Evolutionary conservation across 805 yeast species (phyloP), one percentile per base, ranked within the genome.

Genomic region (Yamadazyma paraphyllophila): DNA sequence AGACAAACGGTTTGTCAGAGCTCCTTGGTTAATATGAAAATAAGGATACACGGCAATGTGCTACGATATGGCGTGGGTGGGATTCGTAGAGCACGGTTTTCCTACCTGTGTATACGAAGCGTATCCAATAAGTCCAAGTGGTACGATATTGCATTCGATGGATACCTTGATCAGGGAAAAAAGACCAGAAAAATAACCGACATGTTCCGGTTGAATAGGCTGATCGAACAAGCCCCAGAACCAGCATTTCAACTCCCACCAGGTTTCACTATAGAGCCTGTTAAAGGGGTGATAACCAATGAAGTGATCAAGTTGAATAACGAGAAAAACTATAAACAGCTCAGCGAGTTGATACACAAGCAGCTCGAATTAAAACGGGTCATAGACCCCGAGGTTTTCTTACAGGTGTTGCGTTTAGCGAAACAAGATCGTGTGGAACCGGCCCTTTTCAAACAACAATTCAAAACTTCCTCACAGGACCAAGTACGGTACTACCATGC

Each of bases 101-200:
- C 30, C 20, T 16, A 9, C 26, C 34, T 39, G 35, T 27, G 20
- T 4, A 7, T 29, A 4, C 26, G 29, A 20, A 16, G 10, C 15
- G 38, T 17, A 8, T 36, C 38, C 11, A 26, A 33, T n/a, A 32
- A 41, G 32, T 15, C 29, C 14, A 42, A 36, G 33, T 42, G 39
- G 45, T 42, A 34, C 26, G 45, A 42, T 20, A 41, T 32, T 13
- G 36, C 15, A 13, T 32, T 32, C 16, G 31, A 29, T 29, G 13
- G 13, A 10, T 29, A 29, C 13, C 4, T n/a, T 4, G 31, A 29
- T 29, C 31, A 29, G 8, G 13, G 13, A 7, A 10, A 10, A 29
- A 11, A 10, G 10, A 10, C 10, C 13, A 29, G 13, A 29, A 29
- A n/a, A 29, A 11, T 29, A 29, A 29, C 13, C 4, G 31, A 29